A percentile compares a stretch with the other conserved stretches of the same genome.
phyloP scores from a whole-genome alignment of 257 asterid species.

The Thymus quinquecostatus region DNA sequence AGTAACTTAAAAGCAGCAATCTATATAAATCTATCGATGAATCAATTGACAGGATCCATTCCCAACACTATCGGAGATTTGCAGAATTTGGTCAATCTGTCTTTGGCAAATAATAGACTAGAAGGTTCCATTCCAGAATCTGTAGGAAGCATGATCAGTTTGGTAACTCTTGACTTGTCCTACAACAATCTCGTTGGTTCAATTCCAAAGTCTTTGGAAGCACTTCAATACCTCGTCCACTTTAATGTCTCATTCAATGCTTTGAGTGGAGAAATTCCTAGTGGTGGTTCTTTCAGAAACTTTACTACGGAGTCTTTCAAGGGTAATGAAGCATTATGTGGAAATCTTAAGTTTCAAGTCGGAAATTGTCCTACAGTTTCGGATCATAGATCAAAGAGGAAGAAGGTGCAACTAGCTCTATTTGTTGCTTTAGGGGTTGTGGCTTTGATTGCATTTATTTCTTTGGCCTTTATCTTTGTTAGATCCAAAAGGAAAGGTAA shows the following conservation, averaged over 20 bases:
- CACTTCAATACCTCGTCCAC: constrained; percentile 10
- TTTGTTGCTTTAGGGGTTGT: constrained; percentile 23
- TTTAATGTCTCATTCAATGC: constrained; percentile 40
- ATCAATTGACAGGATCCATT: constrained; percentile 21
- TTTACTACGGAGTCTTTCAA: not conserved
- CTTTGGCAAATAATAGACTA: constrained; percentile 9
- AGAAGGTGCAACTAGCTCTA: not conserved
- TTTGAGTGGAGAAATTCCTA: constrained; percentile 37
- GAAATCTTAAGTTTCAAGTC: constrained; percentile 28
- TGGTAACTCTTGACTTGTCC: constrained; percentile 22
- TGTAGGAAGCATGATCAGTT: constrained; percentile 18
- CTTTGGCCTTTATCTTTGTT: not conserved
- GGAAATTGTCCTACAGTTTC: constrained; percentile 11
- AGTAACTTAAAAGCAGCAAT: constrained; percentile 22
- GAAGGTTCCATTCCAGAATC: constrained; percentile 26
- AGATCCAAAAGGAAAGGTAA: constrained; percentile 1
- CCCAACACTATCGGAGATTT: constrained; percentile 19
- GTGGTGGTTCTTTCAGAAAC: constrained; percentile 37
- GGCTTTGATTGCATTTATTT: not conserved
- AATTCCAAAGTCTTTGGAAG: constrained; percentile 32
- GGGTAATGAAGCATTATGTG: constrained; percentile 20
- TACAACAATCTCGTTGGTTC: constrained; percentile 29
- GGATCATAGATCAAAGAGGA: not conserved
- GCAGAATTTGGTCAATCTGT: not conserved
- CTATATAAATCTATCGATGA: constrained; percentile 14